A percentile compares a stretch with the other conserved stretches of the same genome.
phyloP scores from a whole-genome alignment of 2,329 filamentous ascomycete genomes.

The Metarhizium rileyi region DNA sequence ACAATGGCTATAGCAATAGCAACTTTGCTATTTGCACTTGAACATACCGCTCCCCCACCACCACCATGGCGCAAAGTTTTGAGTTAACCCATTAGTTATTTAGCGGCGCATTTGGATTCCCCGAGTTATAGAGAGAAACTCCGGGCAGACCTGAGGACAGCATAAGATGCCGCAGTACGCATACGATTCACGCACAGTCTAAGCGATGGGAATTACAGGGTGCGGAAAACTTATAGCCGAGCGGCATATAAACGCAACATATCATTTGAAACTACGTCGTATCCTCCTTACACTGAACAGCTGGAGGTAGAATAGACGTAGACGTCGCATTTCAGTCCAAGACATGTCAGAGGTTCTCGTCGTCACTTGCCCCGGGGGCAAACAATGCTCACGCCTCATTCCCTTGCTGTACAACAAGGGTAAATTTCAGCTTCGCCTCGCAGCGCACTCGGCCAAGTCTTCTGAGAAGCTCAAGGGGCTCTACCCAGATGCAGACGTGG shows the following conservation, averaged over 20 bases:
- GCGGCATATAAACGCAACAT: not conserved
- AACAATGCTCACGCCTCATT: conserved; percentile 1
- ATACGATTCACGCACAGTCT: no score
- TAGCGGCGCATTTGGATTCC: not conserved
- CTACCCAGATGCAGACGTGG: not conserved
- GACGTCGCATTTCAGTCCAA: no score
- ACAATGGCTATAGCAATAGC: no score
- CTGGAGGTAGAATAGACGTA: no score
- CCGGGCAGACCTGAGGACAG: not conserved
- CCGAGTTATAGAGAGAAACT: not conserved
- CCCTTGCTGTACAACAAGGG: not conserved
- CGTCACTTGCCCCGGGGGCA: not conserved
- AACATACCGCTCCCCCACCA: no score
- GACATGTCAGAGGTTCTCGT: conserved; percentile 1
- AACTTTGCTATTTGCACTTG: no score
- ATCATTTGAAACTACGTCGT: no score
- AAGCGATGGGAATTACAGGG: no score
- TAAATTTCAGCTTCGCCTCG: not conserved
- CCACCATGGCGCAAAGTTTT: not conserved
- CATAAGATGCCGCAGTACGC: not conserved
- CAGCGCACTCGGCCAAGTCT: not conserved
- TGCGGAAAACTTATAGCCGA: no score
- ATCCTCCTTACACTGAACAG: not conserved
- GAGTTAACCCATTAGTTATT: not conserved
- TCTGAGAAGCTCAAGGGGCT: not conserved